phyloP scores from a whole-genome alignment of 1,139 yeast species.

The Taiozyma sp. region DNA sequence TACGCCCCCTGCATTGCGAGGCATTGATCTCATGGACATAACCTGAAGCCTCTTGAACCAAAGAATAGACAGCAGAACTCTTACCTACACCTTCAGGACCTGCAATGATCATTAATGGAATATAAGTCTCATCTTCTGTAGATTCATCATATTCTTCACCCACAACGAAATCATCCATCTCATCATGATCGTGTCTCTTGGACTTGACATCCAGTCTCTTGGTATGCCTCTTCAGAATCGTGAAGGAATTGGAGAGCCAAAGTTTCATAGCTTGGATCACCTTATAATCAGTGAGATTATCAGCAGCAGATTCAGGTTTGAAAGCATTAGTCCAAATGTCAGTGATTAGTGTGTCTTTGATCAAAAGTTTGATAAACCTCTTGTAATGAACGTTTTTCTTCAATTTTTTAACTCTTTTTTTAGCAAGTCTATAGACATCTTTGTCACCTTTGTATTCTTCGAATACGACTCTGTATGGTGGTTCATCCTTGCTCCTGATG shows the following conservation, averaged over 20 bases:
- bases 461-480: background rate
- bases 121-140: slow-evolving; percentile 33
- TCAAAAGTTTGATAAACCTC: slow-evolving; percentile 25
- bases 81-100: slow-evolving; percentile 82
- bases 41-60: slow-evolving; percentile 58
- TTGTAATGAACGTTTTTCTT: slow-evolving; percentile 20
- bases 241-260: slow-evolving; percentile 50
- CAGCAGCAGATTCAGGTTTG: slow-evolving; percentile 34
- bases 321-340: slow-evolving; percentile 40
- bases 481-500: background rate
- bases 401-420: slow-evolving; percentile 3
- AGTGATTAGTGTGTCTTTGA: background rate
- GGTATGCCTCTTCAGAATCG: slow-evolving; percentile 32
- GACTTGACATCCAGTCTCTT: slow-evolving; percentile 28
- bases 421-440: background rate
- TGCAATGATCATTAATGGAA: slow-evolving; percentile 59
- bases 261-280: slow-evolving; percentile 27
- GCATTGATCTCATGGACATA: slow-evolving; percentile 81
- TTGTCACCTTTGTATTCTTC: background rate
- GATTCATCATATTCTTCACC: slow-evolving; percentile 28
- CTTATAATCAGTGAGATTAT: slow-evolving; percentile 32
- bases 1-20: slow-evolving; percentile 64
- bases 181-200: slow-evolving; percentile 16
- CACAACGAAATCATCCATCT: slow-evolving; percentile 42
- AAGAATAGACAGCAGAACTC: slow-evolving; percentile 67